Base-by-base conservation (phyloP, 805 yeast species). In the Saturnispora bothae region DNA sequence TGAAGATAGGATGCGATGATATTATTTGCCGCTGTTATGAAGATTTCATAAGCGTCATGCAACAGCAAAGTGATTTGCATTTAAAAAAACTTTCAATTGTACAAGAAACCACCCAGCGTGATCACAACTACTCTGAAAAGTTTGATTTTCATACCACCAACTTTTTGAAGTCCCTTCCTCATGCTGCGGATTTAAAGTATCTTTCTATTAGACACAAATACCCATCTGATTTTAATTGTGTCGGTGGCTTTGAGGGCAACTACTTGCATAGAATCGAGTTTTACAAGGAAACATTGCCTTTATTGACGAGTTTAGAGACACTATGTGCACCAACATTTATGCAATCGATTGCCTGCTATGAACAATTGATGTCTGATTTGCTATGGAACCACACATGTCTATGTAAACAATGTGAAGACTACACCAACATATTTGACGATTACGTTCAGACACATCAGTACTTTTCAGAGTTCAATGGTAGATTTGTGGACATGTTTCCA, bases 241-340 rank as follows among this genome's bases (percentile, higher is more conserved):
- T 56, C 14, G 82, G 79, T 52, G 83, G 84, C 2, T 69, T 76
- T 29, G 89, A 81, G 49, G 94, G 94, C 0, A 81, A 82, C 47
- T 79, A 74, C 47, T 51, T 70, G 5, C 67, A 85, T 43, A 66
- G 85, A 48, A 63, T 72, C 38, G 65, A 62, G 21, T 48, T 81
- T 10, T 78, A 68, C 47, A 64, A 65, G 18, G 53, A 57, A 1
- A 57, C 68, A 0, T 51, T 79, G 4, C 82, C 83, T 0, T 49
- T 61, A 13, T 45, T 73, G 21, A 48, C 48, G 12, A 49, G 60
- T 2, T 58, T 74, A 31, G 57, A 68, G 33, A 61, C 62, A 2
- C 51, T 82, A 12, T 57, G 71, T 4, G 64, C 76, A 0, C 85
- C 88, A 2, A 73, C 74, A 4, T 63, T 78, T 38, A 53, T 82